phyloP scores from a whole-genome alignment of 1,284 basidiomycete genomes.

The Boletus albobrunnescens region DNA sequence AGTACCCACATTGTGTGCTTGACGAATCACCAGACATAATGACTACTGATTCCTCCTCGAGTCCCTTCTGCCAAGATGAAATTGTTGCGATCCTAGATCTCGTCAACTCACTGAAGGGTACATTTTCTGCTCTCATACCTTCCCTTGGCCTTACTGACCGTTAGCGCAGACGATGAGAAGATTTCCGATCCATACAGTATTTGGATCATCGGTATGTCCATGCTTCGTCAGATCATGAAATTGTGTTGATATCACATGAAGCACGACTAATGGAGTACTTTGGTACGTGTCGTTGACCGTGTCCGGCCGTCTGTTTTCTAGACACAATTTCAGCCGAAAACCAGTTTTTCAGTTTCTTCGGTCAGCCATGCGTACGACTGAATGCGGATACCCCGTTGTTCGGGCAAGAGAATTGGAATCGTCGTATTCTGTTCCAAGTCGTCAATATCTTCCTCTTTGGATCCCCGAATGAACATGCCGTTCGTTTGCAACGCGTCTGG shows the following conservation, averaged over 20 bases:
- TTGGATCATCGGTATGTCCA: constrained; percentile 19
- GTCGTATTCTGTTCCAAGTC: neutral
- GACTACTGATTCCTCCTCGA: constrained; percentile 20
- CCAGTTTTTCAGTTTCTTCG: constrained; percentile 16
- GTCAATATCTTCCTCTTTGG: constrained; percentile 16
- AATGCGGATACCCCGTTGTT: constrained; percentile 14
- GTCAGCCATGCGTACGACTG: constrained; percentile 14
- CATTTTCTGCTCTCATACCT: neutral
- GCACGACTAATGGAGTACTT: constrained; percentile 18
- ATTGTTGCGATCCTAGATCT: constrained; percentile 12
- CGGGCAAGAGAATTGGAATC: constrained; percentile 10
- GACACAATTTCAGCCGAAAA: constrained; percentile 12
- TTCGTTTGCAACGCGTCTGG: constrained; percentile 21
- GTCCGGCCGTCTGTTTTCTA: neutral
- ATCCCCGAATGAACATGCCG: constrained; percentile 10
- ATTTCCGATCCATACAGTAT: constrained; percentile 11
- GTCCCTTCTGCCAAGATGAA: constrained; percentile 18
- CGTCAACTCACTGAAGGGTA: constrained; percentile 20
- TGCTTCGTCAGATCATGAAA: neutral
- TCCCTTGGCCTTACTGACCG: neutral
- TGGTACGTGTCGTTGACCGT: constrained; percentile 5
- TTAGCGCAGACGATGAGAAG: constrained; percentile 3
- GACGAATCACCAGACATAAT: constrained; percentile 13
- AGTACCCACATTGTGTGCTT: neutral
- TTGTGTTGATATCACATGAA: constrained; percentile 3